Base-by-base conservation (phyloP, 2,329 filamentous ascomycete genomes). In the Epichloe coenophiala region DNA sequence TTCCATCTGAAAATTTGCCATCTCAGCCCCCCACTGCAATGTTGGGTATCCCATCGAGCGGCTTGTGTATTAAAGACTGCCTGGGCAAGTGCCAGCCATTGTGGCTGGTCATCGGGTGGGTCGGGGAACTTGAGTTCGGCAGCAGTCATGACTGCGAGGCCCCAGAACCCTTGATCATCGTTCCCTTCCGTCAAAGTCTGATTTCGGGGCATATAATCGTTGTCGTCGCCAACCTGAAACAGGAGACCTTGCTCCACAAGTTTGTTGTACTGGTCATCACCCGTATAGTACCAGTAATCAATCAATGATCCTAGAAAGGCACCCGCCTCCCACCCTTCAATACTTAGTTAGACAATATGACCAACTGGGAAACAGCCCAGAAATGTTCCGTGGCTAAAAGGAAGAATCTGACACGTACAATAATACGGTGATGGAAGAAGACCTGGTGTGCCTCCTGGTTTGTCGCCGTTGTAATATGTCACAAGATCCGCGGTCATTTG, bases 1-100 rank as follows among this genome's bases (percentile, higher is more conserved):
- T 94, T 93, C 71, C 86, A 89, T 1, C 78, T 74, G 62, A 86
- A 91, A 45, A 95, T 88, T 67, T 95, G 88, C 86, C 86, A 91
- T 54, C 85, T 78, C 47, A 93, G 65, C 5, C 88, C 88, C 40
- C 88, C 88, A n/a, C 72, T 74, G 58, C 88, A 94, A 48, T 78
- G 69, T 1, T 72, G 65, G 1, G 64, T 71, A 55, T 90, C 86
- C 88, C 86, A 93, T 38, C 86, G 78, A 31, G 72, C 70, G 2
- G 80, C 81, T 60, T 91, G 86, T 2, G 81, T 83, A 63, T 94
- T 88, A 71, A 93, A 94, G 33, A 88, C 84, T 47, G 83, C 85
- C 62, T 89, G 81, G 2, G 83, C 86, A 12, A 93, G 75, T 4
- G 81, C 79, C 11, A 88, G 72, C 80, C 84, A 88, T 58, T 79